Conservation (phyloP, 1,284 basidiomycete genomes). For the Ustilago sp. region DNA sequence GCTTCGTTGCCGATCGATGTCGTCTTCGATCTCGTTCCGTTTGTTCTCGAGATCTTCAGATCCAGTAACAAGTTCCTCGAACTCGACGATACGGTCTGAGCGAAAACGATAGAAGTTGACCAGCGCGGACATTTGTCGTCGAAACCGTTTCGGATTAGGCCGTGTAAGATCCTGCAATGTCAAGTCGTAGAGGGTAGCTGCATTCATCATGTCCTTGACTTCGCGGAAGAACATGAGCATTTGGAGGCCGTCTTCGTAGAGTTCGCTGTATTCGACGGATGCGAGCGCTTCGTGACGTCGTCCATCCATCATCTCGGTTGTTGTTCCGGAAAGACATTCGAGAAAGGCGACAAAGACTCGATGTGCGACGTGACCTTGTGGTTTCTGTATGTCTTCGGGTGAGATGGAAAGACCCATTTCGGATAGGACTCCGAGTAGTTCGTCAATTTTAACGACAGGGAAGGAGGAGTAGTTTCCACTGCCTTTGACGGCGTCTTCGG, state of each 20-base stretch:
- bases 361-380: conserved; percentile 54
- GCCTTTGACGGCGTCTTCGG: conserved; percentile 41
- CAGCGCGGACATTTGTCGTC: conserved; percentile 65
- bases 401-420: conserved; percentile 59
- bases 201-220: conserved; percentile 66
- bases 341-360: conserved; percentile 62
- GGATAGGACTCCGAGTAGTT: conserved; percentile 58
- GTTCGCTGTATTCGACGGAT: conserved; percentile 52
- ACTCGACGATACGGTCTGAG: conserved; percentile 71
- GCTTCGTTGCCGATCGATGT: conserved; percentile 74
- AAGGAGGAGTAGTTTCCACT: conserved; percentile 63
- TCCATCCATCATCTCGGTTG: conserved; percentile 59
- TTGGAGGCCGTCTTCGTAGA: conserved; percentile 60
- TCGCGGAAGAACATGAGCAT: conserved; percentile 65
- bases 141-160: conserved; percentile 65
- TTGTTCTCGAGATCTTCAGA: conserved; percentile 76
- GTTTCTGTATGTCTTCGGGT: conserved; percentile 60
- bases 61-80: conserved; percentile 75
- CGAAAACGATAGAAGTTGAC: conserved; percentile 69
- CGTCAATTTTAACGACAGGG: conserved; percentile 58
- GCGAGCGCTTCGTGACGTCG: conserved; percentile 45
- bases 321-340: conserved; percentile 57
- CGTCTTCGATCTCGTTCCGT: conserved; percentile 73
- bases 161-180: conserved; percentile 64
- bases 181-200: conserved; percentile 64